Evolutionary conservation across 495 filamentous ascomycete genomes (phyloP).

Genomic region (Viridothelium virens): DNA sequence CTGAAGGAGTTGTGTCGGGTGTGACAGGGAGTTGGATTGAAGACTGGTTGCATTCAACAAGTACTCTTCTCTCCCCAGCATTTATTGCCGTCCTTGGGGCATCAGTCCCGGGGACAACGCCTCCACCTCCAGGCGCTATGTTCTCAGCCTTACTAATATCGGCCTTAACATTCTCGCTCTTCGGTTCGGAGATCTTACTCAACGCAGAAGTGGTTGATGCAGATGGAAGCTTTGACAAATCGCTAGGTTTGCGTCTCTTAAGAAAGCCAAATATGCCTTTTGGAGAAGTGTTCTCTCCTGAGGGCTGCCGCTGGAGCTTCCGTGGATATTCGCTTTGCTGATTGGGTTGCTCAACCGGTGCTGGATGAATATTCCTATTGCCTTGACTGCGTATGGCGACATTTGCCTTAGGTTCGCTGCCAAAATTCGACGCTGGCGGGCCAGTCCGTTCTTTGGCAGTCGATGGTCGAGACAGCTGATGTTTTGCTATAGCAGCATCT

Average conservation of each 20-base stretch:
- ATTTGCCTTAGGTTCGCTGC: not conserved
- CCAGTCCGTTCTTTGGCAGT: not conserved
- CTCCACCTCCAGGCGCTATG: slow-evolving; percentile 36
- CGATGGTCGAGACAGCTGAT: not conserved
- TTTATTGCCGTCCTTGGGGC: slow-evolving; percentile 80
- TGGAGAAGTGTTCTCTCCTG: not conserved
- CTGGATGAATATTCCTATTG: not conserved
- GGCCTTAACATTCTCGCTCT: too few species aligned
- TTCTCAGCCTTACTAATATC: not conserved
- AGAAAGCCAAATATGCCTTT: slow-evolving; percentile 11
- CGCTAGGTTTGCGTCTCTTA: slow-evolving; percentile 6
- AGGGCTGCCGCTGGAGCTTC: not conserved
- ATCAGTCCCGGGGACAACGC: slow-evolving; percentile 59
- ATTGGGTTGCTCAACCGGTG: not conserved
- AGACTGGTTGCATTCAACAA: slow-evolving; percentile 57
- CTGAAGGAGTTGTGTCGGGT: slow-evolving; percentile 63
- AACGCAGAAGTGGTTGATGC: not conserved
- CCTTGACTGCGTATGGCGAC: not conserved
- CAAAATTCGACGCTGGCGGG: not conserved
- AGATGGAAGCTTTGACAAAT: not conserved
- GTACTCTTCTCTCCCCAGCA: slow-evolving; percentile 63
- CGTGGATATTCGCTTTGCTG: not conserved
- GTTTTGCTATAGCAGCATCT: slow-evolving; percentile 4
- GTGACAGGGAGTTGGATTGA: slow-evolving; percentile 59
- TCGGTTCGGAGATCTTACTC: not conserved